A percentile compares a stretch with the other conserved stretches of the same genome.
Conservation (phyloP, 441 rosid genomes). For the Cnidoscolus chayamansa region DNA sequence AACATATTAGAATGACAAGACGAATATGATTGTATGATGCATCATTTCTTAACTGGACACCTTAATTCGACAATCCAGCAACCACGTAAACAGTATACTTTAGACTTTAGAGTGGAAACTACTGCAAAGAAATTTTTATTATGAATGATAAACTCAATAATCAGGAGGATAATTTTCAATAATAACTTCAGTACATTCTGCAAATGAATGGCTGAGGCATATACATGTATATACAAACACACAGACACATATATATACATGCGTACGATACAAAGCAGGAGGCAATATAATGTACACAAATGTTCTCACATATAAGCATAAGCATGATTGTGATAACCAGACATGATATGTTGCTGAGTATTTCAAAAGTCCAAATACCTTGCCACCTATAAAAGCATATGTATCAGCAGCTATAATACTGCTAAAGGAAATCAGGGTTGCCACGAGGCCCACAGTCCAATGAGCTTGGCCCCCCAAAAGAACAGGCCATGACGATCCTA, state of each 20-base stretch:
- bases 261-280: background rate
- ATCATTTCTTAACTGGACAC: background rate
- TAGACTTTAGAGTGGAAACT: background rate
- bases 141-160: background rate
- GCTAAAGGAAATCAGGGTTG: conserved; percentile 75
- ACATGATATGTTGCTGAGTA: conserved; percentile 9
- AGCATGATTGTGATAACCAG: background rate
- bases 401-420: conserved; percentile 89
- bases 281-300: background rate
- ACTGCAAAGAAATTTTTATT: background rate
- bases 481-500: conserved; percentile 72
- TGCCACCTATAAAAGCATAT: conserved; percentile 89
- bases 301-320: background rate
- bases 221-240: background rate
- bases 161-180: background rate
- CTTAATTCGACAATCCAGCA: background rate
- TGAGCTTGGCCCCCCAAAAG: conserved; percentile 90
- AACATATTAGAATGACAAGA: too few species aligned
- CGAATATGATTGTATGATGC: too few species aligned
- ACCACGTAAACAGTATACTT: background rate
- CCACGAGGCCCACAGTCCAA: conserved; percentile 98
- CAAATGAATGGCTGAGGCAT: background rate
- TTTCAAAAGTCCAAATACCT: conserved; percentile 47
- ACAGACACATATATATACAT: background rate
- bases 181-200: background rate